phyloP scores from a whole-genome alignment of 768 basidiomycete genomes.

The Rhodocollybia butyracea region DNA sequence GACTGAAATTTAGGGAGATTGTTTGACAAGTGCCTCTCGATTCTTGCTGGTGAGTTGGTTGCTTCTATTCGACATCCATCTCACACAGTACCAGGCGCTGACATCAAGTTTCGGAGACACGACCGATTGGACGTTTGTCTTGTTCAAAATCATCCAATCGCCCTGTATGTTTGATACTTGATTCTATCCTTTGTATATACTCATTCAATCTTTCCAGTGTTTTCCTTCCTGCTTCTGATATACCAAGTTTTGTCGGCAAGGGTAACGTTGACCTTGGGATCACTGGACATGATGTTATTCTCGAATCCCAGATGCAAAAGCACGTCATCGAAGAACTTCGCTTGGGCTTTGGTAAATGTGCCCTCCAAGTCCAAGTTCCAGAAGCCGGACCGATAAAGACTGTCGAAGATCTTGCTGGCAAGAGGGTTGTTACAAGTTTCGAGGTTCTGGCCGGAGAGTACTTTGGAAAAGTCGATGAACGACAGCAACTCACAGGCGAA shows the following conservation, averaged over 20 bases:
- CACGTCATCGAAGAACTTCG: conserved; percentile 77
- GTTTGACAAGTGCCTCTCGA: conserved; percentile 83
- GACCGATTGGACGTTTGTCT: conserved; percentile 89
- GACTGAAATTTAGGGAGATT: conserved; percentile 61
- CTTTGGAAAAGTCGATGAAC: conserved; percentile 65
- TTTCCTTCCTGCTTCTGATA: conserved; percentile 95
- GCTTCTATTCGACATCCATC: conserved; percentile 10
- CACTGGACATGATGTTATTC: conserved; percentile 96
- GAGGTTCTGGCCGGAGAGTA: conserved; percentile 82
- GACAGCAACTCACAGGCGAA: conserved; percentile 47
- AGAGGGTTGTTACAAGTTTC: conserved; percentile 93
- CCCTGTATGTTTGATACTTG: conserved; percentile 73
- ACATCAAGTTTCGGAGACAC: conserved; percentile 90
- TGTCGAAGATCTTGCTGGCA: conserved; percentile 81
- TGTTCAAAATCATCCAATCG: conserved; percentile 90
- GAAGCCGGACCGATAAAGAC: conserved; percentile 65
- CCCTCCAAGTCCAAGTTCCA: conserved; percentile 88
- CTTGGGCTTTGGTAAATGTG: conserved; percentile 91
- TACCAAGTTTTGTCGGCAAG: conserved; percentile 97
- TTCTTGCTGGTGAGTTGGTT: conserved; percentile 67
- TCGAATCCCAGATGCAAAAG: conserved; percentile 81
- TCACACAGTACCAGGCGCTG: conserved; percentile 60
- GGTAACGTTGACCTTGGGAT: conserved; percentile 97
- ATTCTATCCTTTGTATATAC: background rate
- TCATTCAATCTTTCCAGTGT: conserved; percentile 49